Evolutionary conservation across 805 yeast genomes (phyloP), one percentile per base, ranked within the genome.

Genomic region (Wickerhamomyces hampshirensis): DNA sequence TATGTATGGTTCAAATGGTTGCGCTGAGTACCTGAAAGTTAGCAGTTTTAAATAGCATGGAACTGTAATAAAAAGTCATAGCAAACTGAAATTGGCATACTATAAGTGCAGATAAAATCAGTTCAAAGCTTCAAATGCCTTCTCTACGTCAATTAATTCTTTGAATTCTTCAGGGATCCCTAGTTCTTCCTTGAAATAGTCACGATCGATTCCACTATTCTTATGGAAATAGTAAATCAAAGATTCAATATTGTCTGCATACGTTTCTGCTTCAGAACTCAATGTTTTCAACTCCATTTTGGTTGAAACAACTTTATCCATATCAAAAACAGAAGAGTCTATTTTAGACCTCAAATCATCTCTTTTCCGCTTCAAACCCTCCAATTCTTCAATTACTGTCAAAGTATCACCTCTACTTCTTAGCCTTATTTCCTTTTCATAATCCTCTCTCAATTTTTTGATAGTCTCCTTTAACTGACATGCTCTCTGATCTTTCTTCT

Each of bases 121-220:
- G 19, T 36, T 15, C 34, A 41, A 18, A 7, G 19, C 15, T 8
- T 13, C n/a, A 24, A 44, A 42, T 12, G 42, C 15, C 18, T 11
- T 26, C 2, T 42, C 38, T 6, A 47, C 8, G 24, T 42, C 31
- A 2, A 49, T 47, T 26, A 55, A 47, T 1, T 60, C 59, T 4
- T 42, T 46, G 34, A 66, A 64, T 37, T 68, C 73, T 5, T 59
- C 63, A 0, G 79, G 77, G 5, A 73, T 59, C 4, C 55, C 62
- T 28, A 71, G 52, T 44, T 71, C 75, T 13, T 53, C 39, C 18
- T 60, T 48, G 15, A 73, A 51, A 14, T 46, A 48, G 6, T 43
- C 41, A 12, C 60, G 39, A 4, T 50, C 48, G 8, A 69, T 46
- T 5, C 55, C 58, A 31, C 42, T 55, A 13, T 55, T 52, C 13